These are phyloP conservation scores for Collybiopsis confluens DNA, from an alignment of 768 basidiomycete genomes.

Conservation along the genomic window DNA sequence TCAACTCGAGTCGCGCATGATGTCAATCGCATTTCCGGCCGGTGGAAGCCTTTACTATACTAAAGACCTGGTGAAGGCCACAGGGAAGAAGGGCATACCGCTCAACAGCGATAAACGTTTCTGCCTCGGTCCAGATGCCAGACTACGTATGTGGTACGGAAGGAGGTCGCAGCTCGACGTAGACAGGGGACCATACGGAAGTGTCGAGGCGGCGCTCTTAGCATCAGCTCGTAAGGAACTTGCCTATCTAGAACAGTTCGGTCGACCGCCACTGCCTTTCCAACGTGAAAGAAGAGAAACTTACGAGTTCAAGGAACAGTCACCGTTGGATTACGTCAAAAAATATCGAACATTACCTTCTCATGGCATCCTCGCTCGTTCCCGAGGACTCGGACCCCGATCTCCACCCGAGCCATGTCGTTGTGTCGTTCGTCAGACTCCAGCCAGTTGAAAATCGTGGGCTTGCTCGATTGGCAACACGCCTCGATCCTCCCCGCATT, in stretches of 20 bases:
- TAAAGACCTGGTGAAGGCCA: conserved; percentile 38
- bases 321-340: conserved; percentile 39
- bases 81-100: conserved; percentile 28
- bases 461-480: conserved; percentile 55
- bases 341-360: conserved; percentile 46
- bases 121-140: conserved; percentile 43
- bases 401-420: conserved; percentile 45
- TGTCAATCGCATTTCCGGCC: conserved; percentile 44
- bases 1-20: conserved; percentile 44
- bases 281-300: conserved; percentile 33
- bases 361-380: conserved; percentile 43
- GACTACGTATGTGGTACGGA: conserved; percentile 43
- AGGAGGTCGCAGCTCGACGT: conserved; percentile 27
- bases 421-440: conserved; percentile 45
- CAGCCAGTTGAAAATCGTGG: conserved; percentile 27
- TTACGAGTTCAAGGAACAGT: conserved; percentile 42
- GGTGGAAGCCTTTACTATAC: conserved; percentile 48
- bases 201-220: conserved; percentile 36
- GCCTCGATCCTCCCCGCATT: conserved; percentile 47
- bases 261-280: conserved; percentile 42
- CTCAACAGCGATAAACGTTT: conserved; percentile 37
- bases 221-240: conserved; percentile 41
- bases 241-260: conserved; percentile 44
- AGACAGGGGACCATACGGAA: conserved; percentile 46
- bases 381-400: conserved; percentile 41